Evolutionary conservation across 495 filamentous ascomycete species (phyloP), one percentile per base, ranked within the genome.

Genomic region (Neurospora africana): DNA sequence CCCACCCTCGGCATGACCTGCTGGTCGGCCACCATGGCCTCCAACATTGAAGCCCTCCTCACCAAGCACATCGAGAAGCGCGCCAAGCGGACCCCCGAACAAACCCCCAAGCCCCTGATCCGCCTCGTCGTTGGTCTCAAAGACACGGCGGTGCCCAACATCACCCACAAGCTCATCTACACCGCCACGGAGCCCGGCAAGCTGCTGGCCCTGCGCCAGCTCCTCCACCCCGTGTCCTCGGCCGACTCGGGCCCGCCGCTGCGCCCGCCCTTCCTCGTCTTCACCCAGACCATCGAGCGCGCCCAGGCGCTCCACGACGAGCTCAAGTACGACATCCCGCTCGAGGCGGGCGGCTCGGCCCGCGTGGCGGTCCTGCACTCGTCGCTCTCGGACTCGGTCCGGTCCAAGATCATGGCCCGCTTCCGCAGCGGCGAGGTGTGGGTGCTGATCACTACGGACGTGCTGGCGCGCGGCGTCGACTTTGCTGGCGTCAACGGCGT

Each of bases 21-120:
- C 69, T 99, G 94, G 92, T 98, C 94, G 23, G 95, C 96, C 10
- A 99, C 95, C 4, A 98, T 99, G 90, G 92, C 91, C 21, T 97
- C 95, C 21, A 93, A 90, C 75, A 90, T 98, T 68, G 96, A 99
- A 80, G 84, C 91, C 39, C 84, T 98, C 15, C 86, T 91, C 67
- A 78, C 79, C 11, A 81, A 81, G 37, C 78, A 81, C n/a, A 69
- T 85, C 53, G 83, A 85, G 33, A 86, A 86, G 35, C 90, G 89
- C 8, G 87, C 91, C 67, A 82, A 87, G 68, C 81, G 84, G 58
- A 84, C 89, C 15, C 53, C 27, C 53, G 76, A 76, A 40, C 68
- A 74, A 6, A 37, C 69, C 30, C 75, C 85, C 15, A 82, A 79
- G 70, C 86, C 90, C 0, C 82, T 97, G 17, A 78, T 97, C 71